Conservation (phyloP, 2,329 filamentous ascomycete genomes). For the Aspergillus aculeatinus region DNA sequence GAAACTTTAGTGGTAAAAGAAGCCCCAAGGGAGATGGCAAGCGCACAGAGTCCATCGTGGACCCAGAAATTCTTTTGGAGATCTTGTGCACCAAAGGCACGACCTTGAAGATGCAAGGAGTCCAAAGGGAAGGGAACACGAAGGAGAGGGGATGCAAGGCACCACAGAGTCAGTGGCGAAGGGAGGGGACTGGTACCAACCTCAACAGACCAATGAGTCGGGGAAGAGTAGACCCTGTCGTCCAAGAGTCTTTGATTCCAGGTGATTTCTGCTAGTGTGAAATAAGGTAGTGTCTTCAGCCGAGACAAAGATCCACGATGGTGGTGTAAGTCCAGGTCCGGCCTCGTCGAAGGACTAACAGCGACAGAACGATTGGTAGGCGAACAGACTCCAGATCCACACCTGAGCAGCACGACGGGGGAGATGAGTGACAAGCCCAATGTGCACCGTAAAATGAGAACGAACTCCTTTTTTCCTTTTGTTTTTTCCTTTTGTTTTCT, state of each 20-base stretch:
- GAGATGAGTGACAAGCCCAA: slow-evolving; percentile 7
- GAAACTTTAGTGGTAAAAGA: slow-evolving; percentile 13
- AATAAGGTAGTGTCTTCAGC: slow-evolving; percentile 22
- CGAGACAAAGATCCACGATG: slow-evolving; percentile 29
- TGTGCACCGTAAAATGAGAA: not conserved
- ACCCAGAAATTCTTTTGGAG: slow-evolving; percentile 27
- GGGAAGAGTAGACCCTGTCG: slow-evolving; percentile 3
- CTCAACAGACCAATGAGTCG: slow-evolving; percentile 24
- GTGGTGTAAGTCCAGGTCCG: slow-evolving; percentile 17
- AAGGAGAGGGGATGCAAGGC: slow-evolving; percentile 38
- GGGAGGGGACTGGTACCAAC: slow-evolving; percentile 30
- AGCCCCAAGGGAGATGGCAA: slow-evolving; percentile 28
- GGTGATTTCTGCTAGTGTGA: slow-evolving; percentile 15
- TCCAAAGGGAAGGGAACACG: slow-evolving; percentile 22
- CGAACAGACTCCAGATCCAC: slow-evolving; percentile 16
- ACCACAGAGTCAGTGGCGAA: slow-evolving; percentile 26
- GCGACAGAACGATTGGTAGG: slow-evolving; percentile 12
- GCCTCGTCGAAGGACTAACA: slow-evolving; percentile 10
- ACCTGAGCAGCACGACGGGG: slow-evolving; percentile 10
- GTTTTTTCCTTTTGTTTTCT: not conserved
- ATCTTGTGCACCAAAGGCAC: slow-evolving; percentile 26
- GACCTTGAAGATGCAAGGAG: slow-evolving; percentile 36
- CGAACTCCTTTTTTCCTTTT: not conserved
- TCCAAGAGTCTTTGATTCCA: slow-evolving; percentile 8
- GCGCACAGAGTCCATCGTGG: slow-evolving; percentile 22